Conservation (phyloP, 345 rosid genomes). For the Eucalyptus curtisii region DNA sequence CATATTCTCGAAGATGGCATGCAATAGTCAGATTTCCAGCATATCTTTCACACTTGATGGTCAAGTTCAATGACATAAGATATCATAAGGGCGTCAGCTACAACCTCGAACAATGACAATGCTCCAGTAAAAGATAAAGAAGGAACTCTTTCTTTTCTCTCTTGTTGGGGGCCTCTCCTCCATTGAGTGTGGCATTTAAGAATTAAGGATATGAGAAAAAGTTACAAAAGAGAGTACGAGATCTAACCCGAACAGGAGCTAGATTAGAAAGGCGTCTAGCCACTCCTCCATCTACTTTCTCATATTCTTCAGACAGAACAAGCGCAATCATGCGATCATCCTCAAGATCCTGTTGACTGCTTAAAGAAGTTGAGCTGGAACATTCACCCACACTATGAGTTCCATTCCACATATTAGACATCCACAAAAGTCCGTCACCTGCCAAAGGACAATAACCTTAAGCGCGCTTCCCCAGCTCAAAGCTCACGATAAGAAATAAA, state of each 20-base stretch:
- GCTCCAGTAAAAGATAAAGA: not conserved
- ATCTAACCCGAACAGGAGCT: constrained; percentile 63
- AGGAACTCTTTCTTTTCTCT: not conserved
- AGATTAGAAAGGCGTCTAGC: constrained; percentile 69
- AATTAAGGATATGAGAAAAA: not conserved
- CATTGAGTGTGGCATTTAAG: not conserved
- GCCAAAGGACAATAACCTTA: not conserved
- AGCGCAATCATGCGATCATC: constrained; percentile 88
- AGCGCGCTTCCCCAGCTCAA: not conserved
- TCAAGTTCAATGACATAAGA: not conserved
- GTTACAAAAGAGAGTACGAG: not conserved
- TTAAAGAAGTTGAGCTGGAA: constrained; percentile 74
- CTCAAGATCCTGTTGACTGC: constrained; percentile 62
- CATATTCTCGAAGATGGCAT: not conserved
- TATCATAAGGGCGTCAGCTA: not conserved
- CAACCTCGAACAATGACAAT: not conserved
- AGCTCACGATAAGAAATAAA: not conserved
- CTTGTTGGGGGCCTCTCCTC: not conserved
- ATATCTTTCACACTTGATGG: not conserved
- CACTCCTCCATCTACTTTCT: constrained; percentile 62
- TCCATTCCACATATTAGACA: constrained; percentile 14
- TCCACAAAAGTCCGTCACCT: not conserved
- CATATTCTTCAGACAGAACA: constrained; percentile 69
- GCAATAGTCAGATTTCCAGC: not conserved
- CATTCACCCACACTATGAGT: constrained; percentile 38